Evolutionary conservation across 495 filamentous ascomycete genomes (phyloP), one percentile per base, ranked within the genome.

Genomic region (Penicillium coffeae): DNA sequence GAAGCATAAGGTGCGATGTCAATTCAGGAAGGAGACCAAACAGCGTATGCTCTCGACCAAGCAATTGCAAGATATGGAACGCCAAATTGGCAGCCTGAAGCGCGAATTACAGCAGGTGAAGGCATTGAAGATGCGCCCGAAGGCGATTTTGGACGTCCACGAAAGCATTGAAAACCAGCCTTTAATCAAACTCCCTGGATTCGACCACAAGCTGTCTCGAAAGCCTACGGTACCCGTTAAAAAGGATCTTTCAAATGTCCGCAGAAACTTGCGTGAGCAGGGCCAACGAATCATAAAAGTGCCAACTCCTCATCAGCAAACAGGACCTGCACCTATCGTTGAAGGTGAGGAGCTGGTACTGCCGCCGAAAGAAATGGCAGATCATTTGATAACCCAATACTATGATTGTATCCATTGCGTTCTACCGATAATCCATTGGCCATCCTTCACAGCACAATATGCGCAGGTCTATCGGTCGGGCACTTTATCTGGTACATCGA

Each of bases 11-110:
- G 91, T 96, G 40, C 94, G 93, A 63, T 98, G 93, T 61, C 92
- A 96, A 65, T 98, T 98, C 63, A 98, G 93, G 36, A 98, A 98
- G 72, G 93, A 98, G 67, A 97, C 93, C 16, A 98, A 98, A 68
- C 83, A 93, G 39, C 83, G 93, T 52, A 98, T 98, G 93, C 96
- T 93, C 38, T 96, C 91, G 12, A 96, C 97, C 66, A 98, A 97
- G 83, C 93, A 96, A 74, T 89, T 96, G 2, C 93, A 98, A 68
- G 93, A 98, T 67, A 74, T 98, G 19, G 91, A 97, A 65, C 94
- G 89, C 68, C 92, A 96, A 65, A 80, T 98, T 45, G 74, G 82
- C 20, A 77, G 79, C 33, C 78, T 89, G 30, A 85, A 80, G 54
- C 79, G 86, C 38, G 85, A 93, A 66, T 83, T 92, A 48, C 73